These are phyloP conservation scores for Glomus cerebriforme DNA, from an alignment of 192 early-diverging fungal species.

Conservation along the genomic window DNA sequence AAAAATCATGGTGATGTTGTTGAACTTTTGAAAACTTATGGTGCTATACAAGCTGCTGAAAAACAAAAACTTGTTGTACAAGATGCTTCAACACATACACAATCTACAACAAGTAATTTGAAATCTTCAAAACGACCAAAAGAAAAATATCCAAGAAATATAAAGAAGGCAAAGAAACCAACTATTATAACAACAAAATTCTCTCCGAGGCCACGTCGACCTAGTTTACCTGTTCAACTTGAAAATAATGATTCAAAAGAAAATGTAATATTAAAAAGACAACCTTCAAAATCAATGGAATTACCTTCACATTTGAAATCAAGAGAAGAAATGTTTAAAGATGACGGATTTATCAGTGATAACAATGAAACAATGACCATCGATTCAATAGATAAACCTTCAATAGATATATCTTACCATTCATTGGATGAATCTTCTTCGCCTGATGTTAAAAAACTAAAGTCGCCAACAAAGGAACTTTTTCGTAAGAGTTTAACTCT, in stretches of 20 bases:
- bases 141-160: not conserved
- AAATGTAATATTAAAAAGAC: not conserved
- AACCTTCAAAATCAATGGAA: not conserved
- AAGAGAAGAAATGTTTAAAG: not conserved
- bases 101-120: not conserved
- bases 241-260: not conserved
- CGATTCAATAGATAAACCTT: not conserved
- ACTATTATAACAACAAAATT: not conserved
- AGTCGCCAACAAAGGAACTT: slow-evolving; percentile 2
- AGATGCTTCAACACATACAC: not conserved
- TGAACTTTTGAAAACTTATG: slow-evolving; percentile 2
- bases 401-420: not conserved
- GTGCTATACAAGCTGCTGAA: not conserved
- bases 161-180: not conserved
- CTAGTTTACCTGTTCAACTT: slow-evolving; percentile 2
- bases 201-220: not conserved
- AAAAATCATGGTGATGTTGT: slow-evolving; percentile 54
- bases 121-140: slow-evolving; percentile 13
- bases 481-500: slow-evolving; percentile 10
- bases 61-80: not conserved
- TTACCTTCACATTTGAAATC: not conserved
- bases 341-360: not conserved
- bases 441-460: not conserved
- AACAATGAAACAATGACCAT: slow-evolving; percentile 1
- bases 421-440: slow-evolving; percentile 5